Evolutionary conservation across 345 rosid genomes (phyloP).

Genomic region (Viola odorata): DNA sequence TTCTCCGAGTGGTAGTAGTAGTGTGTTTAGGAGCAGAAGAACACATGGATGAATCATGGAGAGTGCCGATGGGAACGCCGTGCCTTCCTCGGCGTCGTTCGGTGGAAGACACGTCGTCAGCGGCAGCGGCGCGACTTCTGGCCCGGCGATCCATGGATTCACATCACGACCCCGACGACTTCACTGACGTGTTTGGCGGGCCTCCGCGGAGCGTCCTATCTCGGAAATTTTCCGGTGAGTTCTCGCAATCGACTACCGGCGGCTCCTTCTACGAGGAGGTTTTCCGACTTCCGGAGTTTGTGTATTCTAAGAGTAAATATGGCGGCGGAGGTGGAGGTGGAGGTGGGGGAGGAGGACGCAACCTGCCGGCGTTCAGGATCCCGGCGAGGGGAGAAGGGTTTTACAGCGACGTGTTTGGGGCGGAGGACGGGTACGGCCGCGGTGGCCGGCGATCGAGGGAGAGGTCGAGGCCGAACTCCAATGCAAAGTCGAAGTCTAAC

Average conservation of each 20-base stretch:
- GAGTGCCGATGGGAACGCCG: constrained; percentile 60
- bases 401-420: constrained; percentile 60
- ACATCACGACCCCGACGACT: constrained; percentile 43
- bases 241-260: constrained; percentile 26
- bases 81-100: constrained; percentile 46
- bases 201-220: constrained; percentile 68
- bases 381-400: constrained; percentile 50
- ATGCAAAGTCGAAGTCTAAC: constrained; percentile 53
- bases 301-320: constrained; percentile 23
- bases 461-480: constrained; percentile 45
- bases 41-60: constrained; percentile 82
- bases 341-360: constrained; percentile 24
- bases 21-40: neutral
- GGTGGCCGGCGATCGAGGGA: constrained; percentile 43
- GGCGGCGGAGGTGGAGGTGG: constrained; percentile 20
- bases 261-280: constrained; percentile 63
- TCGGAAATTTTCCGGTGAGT: constrained; percentile 59
- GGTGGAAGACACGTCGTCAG: constrained; percentile 20
- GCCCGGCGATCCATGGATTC: constrained; percentile 24
- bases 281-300: constrained; percentile 42
- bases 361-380: constrained; percentile 60
- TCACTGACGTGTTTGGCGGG: constrained; percentile 88
- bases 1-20: neutral
- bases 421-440: constrained; percentile 4
- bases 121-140: neutral